Evolutionary conservation across 1,139 yeast genomes (phyloP).

Genomic region (Geotrichum europaeum): DNA sequence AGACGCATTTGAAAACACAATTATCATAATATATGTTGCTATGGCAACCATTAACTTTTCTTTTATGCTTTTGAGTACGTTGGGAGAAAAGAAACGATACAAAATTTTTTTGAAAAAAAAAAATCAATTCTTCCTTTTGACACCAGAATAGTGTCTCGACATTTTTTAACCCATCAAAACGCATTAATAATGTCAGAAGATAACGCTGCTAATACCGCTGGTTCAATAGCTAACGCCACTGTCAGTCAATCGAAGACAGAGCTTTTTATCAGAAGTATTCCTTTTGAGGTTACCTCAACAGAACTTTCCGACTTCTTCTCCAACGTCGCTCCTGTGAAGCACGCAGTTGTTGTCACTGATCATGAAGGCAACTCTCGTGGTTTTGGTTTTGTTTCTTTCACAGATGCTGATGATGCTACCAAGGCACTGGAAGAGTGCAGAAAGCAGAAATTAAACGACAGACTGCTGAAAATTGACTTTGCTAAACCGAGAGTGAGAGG

Average conservation of each 20-base stretch:
- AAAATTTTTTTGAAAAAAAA: neutral
- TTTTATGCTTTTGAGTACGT: neutral
- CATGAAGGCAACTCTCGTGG: slow-evolving; percentile 66
- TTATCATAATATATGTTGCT: neutral
- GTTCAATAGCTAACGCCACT: neutral
- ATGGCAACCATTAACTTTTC: neutral
- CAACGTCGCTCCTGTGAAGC: slow-evolving; percentile 89
- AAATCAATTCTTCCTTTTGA: neutral
- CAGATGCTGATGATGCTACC: slow-evolving; percentile 75
- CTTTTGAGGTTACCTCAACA: slow-evolving; percentile 73
- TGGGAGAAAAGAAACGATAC: slow-evolving; percentile 3
- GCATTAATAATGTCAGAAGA: neutral
- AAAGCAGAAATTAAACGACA: slow-evolving; percentile 58
- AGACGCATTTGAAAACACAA: neutral
- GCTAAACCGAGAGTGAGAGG: slow-evolving; percentile 91
- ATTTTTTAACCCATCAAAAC: neutral
- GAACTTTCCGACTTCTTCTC: slow-evolving; percentile 79
- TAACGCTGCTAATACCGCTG: neutral
- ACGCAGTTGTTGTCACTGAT: slow-evolving; percentile 87
- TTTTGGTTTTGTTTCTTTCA: slow-evolving; percentile 91
- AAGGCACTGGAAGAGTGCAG: slow-evolving; percentile 67
- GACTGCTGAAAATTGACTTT: slow-evolving; percentile 68
- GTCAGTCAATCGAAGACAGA: slow-evolving; percentile 26
- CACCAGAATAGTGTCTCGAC: neutral
- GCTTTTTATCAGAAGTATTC: slow-evolving; percentile 78